Percentiles rank a stretch among this genome's conserved stretches.
Evolutionary conservation across 2,329 filamentous ascomycete genomes (phyloP).

Genomic region (Alternaria panax): DNA sequence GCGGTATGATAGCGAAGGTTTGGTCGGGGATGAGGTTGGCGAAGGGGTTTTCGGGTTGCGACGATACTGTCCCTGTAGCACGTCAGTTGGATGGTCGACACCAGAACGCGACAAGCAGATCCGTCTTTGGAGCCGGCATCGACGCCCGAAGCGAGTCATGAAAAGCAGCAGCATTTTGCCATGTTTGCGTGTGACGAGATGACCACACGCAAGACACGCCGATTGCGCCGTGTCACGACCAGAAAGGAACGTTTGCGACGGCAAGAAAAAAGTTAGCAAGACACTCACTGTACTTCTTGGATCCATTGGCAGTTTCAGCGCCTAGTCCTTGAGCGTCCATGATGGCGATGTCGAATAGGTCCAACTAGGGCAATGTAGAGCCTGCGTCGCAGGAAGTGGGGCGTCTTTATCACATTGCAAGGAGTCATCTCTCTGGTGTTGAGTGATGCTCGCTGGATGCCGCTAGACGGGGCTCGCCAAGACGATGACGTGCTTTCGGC

Average conservation of each 20-base stretch:
- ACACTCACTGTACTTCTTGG: slow-evolving; percentile 25
- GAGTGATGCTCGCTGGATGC: slow-evolving; percentile 26
- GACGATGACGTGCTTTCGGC: slow-evolving; percentile 40
- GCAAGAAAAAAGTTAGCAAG: slow-evolving; percentile 4
- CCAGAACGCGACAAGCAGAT: background rate
- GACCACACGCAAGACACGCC: background rate
- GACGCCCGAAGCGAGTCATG: background rate
- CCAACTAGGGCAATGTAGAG: slow-evolving; percentile 12
- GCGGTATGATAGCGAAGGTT: slow-evolving; percentile 82
- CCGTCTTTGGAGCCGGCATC: background rate
- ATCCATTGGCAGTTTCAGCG: slow-evolving; percentile 28
- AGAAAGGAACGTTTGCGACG: slow-evolving; percentile 4
- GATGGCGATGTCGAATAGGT: slow-evolving; percentile 8
- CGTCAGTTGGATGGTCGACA: slow-evolving; percentile 26
- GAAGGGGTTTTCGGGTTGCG: slow-evolving; percentile 92
- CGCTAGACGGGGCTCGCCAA: slow-evolving; percentile 34
- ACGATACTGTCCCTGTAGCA: slow-evolving; percentile 43
- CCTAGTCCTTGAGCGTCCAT: slow-evolving; percentile 31
- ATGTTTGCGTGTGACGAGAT: background rate
- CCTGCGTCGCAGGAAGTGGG: slow-evolving; percentile 21
- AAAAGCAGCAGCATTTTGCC: background rate
- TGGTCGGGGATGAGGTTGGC: slow-evolving; percentile 86
- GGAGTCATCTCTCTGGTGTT: slow-evolving; percentile 35
- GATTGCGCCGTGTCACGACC: background rate
- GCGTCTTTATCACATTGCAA: slow-evolving; percentile 30